Conservation (phyloP, 257 asterid species). For the Thymus mandschuricus region DNA sequence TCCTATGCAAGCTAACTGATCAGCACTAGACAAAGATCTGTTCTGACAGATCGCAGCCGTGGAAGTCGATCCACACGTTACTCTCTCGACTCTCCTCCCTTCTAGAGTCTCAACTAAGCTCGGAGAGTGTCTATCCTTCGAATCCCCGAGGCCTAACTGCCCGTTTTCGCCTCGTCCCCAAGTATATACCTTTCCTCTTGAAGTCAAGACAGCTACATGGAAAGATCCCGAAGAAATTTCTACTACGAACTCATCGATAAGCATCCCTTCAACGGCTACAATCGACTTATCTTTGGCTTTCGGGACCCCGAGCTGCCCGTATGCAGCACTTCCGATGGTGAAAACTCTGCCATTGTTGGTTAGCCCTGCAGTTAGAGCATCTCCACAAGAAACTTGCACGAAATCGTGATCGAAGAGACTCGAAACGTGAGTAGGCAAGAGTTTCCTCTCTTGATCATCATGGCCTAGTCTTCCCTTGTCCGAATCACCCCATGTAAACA, state of each 20-base stretch:
- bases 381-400: conserved; percentile 40
- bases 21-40: conserved; percentile 37
- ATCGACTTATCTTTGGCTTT: conserved; percentile 28
- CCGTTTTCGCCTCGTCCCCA: conserved; percentile 48
- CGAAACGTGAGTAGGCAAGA: conserved; percentile 37
- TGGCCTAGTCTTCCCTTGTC: conserved; percentile 48
- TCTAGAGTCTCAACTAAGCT: conserved; percentile 33
- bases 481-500: conserved; percentile 51
- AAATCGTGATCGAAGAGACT: conserved; percentile 34
- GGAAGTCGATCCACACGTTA: conserved; percentile 38
- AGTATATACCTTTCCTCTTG: conserved; percentile 37
- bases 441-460: conserved; percentile 36
- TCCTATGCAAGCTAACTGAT: conserved; percentile 38
- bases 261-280: conserved; percentile 30
- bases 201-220: conserved; percentile 42
- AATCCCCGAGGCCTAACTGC: conserved; percentile 45
- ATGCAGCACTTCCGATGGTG: conserved; percentile 34
- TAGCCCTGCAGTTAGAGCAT: conserved; percentile 33
- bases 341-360: conserved; percentile 39
- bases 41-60: conserved; percentile 41
- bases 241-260: conserved; percentile 32
- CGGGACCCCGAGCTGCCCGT: conserved; percentile 49
- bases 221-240: conserved; percentile 44
- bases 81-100: conserved; percentile 34
- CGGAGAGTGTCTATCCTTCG: conserved; percentile 37